These are phyloP conservation scores for Vachellia pachyceras DNA, from an alignment of 306 rosid genomes.

Conservation along the genomic window DNA sequence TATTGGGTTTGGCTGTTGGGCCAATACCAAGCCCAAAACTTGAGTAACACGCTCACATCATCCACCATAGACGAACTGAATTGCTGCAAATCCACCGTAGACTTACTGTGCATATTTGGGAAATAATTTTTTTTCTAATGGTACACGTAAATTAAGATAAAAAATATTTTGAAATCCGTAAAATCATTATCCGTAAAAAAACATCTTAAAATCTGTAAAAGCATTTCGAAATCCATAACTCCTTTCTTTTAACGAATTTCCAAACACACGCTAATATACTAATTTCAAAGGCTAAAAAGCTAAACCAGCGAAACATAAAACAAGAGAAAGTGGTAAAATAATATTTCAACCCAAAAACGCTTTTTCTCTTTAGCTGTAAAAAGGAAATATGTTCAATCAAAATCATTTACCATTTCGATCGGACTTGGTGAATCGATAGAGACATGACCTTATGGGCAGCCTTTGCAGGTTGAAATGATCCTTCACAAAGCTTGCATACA, in stretches of 20 bases:
- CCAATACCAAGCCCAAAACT: not conserved
- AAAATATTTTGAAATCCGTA: too few relatives aligned
- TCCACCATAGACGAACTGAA: not conserved
- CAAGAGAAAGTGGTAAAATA: not conserved
- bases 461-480: constrained; percentile 8
- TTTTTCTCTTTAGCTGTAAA: not conserved
- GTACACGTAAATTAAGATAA: too few relatives aligned
- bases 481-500: constrained; percentile 10
- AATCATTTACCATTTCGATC: not conserved
- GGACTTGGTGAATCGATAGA: constrained; percentile 3
- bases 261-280: too few relatives aligned
- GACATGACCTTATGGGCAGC: constrained; percentile 18
- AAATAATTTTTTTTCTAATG: too few relatives aligned
- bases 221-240: too few relatives aligned
- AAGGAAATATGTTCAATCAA: not conserved
- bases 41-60: not conserved
- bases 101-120: too few relatives aligned
- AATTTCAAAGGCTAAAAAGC: not conserved
- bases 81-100: not conserved
- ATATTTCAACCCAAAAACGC: not conserved
- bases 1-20: not conserved
- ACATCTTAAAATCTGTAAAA: too few relatives aligned
- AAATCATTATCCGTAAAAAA: too few relatives aligned
- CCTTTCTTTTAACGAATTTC: too few relatives aligned
- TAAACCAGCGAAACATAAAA: not conserved